A percentile compares a stretch with the other conserved stretches of the same genome.
These are phyloP conservation scores for Botrytis porri DNA, from an alignment of 2,329 filamentous ascomycete species.

Conservation along the genomic window DNA sequence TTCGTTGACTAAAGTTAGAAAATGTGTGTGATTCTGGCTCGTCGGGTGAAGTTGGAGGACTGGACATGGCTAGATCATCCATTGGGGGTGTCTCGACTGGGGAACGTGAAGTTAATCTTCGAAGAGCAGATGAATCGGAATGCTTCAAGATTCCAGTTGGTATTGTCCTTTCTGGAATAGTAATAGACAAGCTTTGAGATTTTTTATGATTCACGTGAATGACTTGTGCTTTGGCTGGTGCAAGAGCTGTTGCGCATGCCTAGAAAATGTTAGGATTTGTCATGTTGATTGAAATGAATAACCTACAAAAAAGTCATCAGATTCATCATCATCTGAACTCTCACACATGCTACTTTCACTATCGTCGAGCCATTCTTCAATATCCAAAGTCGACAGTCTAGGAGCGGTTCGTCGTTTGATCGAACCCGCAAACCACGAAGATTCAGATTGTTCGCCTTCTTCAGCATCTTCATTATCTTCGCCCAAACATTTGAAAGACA, in stretches of 20 bases:
- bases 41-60: constrained; percentile 13
- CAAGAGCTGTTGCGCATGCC: constrained; percentile 30
- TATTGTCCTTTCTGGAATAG: constrained; percentile 28
- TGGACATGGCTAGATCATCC: constrained; percentile 13
- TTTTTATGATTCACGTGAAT: constrained; percentile 27
- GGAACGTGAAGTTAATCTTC: background rate
- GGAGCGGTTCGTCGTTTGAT: constrained; percentile 7
- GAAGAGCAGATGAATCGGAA: constrained; percentile 5
- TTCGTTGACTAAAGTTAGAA: background rate
- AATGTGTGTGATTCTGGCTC: background rate
- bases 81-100: background rate
- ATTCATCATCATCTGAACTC: constrained; percentile 23
- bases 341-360: constrained; percentile 22
- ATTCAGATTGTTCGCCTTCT: constrained; percentile 11
- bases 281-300: background rate
- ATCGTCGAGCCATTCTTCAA: constrained; percentile 32
- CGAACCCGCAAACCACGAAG: constrained; percentile 25
- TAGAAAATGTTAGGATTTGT: constrained; percentile 12
- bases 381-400: constrained; percentile 17
- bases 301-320: constrained; percentile 30
- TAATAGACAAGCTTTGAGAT: constrained; percentile 19
- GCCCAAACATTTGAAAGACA: constrained; percentile 33
- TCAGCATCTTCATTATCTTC: background rate
- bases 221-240: constrained; percentile 30
- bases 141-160: constrained; percentile 15